Conservation (phyloP, 2,329 filamentous ascomycete genomes). For the Cryphonectria radicalis region DNA sequence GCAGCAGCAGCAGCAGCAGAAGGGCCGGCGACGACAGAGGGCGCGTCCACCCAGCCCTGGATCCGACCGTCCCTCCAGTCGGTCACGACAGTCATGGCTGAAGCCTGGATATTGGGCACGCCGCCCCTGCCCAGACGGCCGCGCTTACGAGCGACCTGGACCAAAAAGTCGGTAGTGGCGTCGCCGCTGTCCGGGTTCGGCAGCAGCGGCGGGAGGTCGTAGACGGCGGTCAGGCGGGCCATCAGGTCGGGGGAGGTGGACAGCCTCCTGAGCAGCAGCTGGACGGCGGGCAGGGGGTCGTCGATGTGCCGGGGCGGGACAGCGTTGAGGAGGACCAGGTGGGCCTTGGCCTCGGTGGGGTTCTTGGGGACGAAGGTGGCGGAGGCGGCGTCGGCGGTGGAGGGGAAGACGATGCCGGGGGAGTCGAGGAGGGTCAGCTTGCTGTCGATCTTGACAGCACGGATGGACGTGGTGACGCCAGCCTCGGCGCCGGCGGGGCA, state of each 20-base stretch:
- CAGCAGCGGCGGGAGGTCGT: slow-evolving; percentile 81
- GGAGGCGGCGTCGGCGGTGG: slow-evolving; percentile 49
- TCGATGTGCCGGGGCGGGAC: slow-evolving; percentile 93
- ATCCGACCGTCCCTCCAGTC: slow-evolving; percentile 97
- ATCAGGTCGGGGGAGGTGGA: slow-evolving; percentile 74
- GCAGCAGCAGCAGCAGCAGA: slow-evolving; percentile 36
- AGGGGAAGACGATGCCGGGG: slow-evolving; percentile 92
- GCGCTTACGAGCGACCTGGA: slow-evolving; percentile 93
- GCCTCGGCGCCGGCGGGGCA: slow-evolving; percentile 91
- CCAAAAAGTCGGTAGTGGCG: slow-evolving; percentile 84
- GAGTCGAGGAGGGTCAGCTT: slow-evolving; percentile 94
- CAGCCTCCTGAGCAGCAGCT: slow-evolving; percentile 80
- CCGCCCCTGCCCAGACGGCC: slow-evolving; percentile 88
- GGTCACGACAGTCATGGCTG: slow-evolving; percentile 91
- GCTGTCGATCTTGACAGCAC: slow-evolving; percentile 91
- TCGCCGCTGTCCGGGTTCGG: slow-evolving; percentile 69
- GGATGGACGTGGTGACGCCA: slow-evolving; percentile 86
- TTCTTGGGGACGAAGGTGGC: slow-evolving; percentile 58
- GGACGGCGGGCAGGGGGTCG: slow-evolving; percentile 87
- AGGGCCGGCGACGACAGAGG: slow-evolving; percentile 47
- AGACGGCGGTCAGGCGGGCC: slow-evolving; percentile 79
- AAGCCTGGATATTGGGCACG: slow-evolving; percentile 83
- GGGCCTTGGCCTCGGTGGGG: slow-evolving; percentile 75
- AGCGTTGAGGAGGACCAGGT: slow-evolving; percentile 86
- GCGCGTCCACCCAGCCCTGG: slow-evolving; percentile 86